Conservation (phyloP, 225 moss, liverwort and hornwort genomes). For the Lunularia cruciata region DNA sequence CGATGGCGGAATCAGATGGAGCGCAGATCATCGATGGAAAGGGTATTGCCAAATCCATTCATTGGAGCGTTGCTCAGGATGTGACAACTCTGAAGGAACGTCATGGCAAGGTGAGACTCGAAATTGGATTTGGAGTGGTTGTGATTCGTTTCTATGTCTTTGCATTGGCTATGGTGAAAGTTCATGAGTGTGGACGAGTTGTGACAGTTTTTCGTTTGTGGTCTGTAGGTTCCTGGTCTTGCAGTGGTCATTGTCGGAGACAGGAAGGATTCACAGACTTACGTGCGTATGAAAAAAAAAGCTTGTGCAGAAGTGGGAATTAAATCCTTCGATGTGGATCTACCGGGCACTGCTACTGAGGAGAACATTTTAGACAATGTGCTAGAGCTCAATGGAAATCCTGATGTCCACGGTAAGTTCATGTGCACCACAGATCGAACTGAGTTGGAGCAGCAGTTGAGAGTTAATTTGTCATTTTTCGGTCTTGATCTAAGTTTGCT, state of each 20-base stretch:
- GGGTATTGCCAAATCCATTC: constrained; percentile 70
- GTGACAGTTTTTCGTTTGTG: not conserved
- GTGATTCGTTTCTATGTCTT: not conserved
- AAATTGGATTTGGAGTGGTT: not conserved
- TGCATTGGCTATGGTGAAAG: not conserved
- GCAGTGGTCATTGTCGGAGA: constrained; percentile 88
- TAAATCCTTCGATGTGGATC: constrained; percentile 54
- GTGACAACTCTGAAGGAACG: constrained; percentile 49
- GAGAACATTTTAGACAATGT: constrained; percentile 71
- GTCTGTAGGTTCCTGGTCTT: constrained; percentile 64
- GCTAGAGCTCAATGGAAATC: constrained; percentile 57
- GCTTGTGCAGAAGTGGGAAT: constrained; percentile 87
- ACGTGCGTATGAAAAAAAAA: constrained; percentile 80
- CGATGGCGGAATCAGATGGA: constrained; percentile 30
- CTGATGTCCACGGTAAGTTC: constrained; percentile 63
- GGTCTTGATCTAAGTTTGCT: no score
- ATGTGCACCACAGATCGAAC: not conserved
- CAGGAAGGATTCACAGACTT: constrained; percentile 84
- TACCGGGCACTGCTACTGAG: constrained; percentile 60
- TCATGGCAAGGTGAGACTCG: constrained; percentile 30
- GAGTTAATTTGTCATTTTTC: no score
- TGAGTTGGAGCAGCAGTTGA: no score
- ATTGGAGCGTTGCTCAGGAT: constrained; percentile 55
- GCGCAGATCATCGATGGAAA: constrained; percentile 66
- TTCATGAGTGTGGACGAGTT: not conserved